Evolutionary conservation across 169 alveolate species (phyloP).

Genomic region (Cytauxzoon felis): DNA sequence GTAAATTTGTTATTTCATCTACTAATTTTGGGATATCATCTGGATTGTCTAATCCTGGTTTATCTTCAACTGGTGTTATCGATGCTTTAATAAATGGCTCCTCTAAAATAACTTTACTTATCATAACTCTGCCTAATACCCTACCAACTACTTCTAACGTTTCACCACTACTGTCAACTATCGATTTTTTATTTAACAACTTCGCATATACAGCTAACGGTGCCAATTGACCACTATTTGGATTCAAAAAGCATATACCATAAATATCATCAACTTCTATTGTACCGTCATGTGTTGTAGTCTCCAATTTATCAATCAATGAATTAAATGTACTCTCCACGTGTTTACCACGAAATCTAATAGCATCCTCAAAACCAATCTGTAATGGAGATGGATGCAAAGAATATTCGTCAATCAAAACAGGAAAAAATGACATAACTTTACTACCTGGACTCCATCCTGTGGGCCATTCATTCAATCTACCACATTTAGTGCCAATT

Average conservation of each 20-base stretch:
- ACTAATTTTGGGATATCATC: slow-evolving; percentile 69
- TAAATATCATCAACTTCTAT: slow-evolving; percentile 32
- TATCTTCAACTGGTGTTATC: slow-evolving; percentile 70
- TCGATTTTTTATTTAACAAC: slow-evolving; percentile 61
- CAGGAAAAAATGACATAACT: slow-evolving; percentile 72
- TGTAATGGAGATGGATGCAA: slow-evolving; percentile 74
- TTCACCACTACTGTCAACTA: slow-evolving; percentile 55
- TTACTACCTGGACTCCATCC: slow-evolving; percentile 67
- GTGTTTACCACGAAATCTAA: slow-evolving; percentile 70
- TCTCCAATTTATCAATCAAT: slow-evolving; percentile 28
- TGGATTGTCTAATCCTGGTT: slow-evolving; percentile 58
- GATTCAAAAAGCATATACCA: slow-evolving; percentile 76
- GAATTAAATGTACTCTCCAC: slow-evolving; percentile 73
- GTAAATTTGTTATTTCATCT: slow-evolving; percentile 68
- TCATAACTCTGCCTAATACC: slow-evolving; percentile 69
- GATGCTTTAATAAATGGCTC: slow-evolving; percentile 75
- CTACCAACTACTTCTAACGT: slow-evolving; percentile 67
- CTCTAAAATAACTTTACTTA: slow-evolving; percentile 65
- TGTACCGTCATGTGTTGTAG: no score
- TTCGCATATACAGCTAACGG: slow-evolving; percentile 78
- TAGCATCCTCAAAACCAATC: slow-evolving; percentile 74
- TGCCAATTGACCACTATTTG: slow-evolving; percentile 71
- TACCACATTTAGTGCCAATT: slow-evolving; percentile 60
- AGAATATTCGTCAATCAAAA: slow-evolving; percentile 72
- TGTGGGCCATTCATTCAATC: slow-evolving; percentile 71